Conservation (phyloP, 805 yeast species). For the Hanseniaspora pseudoguilliermondii region DNA sequence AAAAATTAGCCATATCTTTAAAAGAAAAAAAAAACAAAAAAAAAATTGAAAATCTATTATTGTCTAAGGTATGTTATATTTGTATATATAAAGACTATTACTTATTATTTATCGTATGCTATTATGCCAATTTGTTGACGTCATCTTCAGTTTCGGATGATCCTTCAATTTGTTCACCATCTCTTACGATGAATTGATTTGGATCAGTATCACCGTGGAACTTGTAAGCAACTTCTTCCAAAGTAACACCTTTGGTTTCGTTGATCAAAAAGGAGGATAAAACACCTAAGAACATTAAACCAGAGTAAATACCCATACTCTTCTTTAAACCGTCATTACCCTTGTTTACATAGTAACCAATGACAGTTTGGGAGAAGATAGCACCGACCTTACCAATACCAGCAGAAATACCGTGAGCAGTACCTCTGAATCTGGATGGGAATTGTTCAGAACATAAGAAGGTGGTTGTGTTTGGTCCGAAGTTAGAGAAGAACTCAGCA, state of each 20-base stretch:
- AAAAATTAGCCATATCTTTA: too few relatives aligned
- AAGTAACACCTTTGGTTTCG: conserved; percentile 83
- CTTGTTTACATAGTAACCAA: conserved; percentile 81
- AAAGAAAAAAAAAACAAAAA: neutral
- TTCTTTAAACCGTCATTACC: conserved; percentile 34
- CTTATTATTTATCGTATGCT: neutral
- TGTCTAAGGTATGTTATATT: neutral
- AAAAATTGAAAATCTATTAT: neutral
- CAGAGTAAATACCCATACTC: conserved; percentile 85
- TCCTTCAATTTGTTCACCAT: conserved; percentile 6
- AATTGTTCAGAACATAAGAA: conserved; percentile 79
- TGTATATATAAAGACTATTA: neutral
- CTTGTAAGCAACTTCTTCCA: conserved; percentile 70
- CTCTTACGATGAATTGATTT: conserved; percentile 10
- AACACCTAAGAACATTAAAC: conserved; percentile 77
- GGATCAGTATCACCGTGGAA: conserved; percentile 68
- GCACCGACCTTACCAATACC: conserved; percentile 90
- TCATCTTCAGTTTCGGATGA: conserved; percentile 14
- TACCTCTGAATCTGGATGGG: conserved; percentile 92
- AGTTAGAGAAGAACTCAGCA: conserved; percentile 78
- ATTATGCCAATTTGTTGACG: conserved; percentile 8
- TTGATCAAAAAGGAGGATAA: conserved; percentile 57
- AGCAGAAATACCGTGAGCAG: conserved; percentile 91
- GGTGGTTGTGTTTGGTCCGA: conserved; percentile 88
- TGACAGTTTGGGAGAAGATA: conserved; percentile 75